Conservation (phyloP, 2,329 filamentous ascomycete species). For the Graphium sp. region DNA sequence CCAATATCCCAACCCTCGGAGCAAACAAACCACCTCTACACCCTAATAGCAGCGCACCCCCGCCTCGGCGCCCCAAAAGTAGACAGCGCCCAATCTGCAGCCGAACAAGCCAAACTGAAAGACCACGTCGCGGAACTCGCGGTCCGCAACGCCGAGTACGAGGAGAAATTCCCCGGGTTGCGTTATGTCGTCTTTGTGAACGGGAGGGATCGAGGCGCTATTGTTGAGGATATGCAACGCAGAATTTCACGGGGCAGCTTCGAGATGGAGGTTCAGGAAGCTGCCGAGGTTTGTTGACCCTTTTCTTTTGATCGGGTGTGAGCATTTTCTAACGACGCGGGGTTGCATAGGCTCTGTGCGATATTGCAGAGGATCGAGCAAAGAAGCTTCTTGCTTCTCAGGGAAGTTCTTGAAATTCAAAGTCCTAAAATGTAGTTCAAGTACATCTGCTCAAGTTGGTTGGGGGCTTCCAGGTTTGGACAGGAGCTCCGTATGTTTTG, state of each 20-base stretch:
- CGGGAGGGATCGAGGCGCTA: conserved; percentile 51
- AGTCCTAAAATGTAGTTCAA: no score
- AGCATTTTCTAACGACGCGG: conserved; percentile 3
- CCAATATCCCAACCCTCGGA: conserved; percentile 22
- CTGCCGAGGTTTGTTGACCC: conserved; percentile 46
- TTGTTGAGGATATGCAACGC: conserved; percentile 68
- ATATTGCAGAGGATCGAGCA: conserved; percentile 71
- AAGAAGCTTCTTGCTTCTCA: conserved; percentile 37
- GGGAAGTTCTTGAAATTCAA: no score
- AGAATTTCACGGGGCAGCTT: conserved; percentile 56
- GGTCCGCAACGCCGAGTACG: conserved; percentile 60
- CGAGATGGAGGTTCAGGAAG: conserved; percentile 51
- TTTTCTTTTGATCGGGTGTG: background rate
- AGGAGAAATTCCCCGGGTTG: conserved; percentile 63
- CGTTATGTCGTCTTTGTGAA: conserved; percentile 90
- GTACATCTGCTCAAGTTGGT: no score
- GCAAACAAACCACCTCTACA: conserved; percentile 48
- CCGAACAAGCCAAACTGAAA: conserved; percentile 66
- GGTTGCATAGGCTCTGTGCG: conserved; percentile 63
- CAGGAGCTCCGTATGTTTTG: no score
- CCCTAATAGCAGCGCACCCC: conserved; percentile 68
- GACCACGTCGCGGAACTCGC: conserved; percentile 37
- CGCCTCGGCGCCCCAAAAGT: conserved; percentile 68
- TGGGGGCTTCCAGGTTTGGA: no score
- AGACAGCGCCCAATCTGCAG: conserved; percentile 64